Conservation (phyloP, 2,329 filamentous ascomycete species). For the Plenodomus lindquistii region DNA sequence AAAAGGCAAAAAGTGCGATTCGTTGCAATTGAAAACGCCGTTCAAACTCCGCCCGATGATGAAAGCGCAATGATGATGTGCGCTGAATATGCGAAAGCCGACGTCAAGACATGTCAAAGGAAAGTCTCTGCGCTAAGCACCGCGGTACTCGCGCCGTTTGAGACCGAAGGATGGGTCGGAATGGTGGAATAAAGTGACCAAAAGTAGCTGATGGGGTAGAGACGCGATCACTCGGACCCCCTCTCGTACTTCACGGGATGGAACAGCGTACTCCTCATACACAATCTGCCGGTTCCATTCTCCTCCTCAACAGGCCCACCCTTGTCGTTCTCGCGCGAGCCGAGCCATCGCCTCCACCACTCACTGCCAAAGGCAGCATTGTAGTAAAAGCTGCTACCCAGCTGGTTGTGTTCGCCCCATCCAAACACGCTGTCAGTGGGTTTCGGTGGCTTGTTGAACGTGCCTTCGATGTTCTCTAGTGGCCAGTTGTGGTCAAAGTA, state of each 20-base stretch:
- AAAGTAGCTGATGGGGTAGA: conserved; percentile 30
- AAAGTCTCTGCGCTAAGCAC: conserved; percentile 30
- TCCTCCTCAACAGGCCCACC: conserved; percentile 48
- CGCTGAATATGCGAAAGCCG: conserved; percentile 31
- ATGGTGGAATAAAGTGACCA: conserved; percentile 5
- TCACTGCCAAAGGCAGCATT: conserved; percentile 53
- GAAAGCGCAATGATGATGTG: conserved; percentile 14
- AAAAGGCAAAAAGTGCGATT: neutral
- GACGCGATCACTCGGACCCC: conserved; percentile 39
- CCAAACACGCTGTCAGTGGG: conserved; percentile 54
- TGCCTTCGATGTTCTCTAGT: conserved; percentile 50
- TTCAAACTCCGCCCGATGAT: conserved; percentile 41
- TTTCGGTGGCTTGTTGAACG: conserved; percentile 54
- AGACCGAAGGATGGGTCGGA: no score
- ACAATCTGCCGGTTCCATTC: conserved; percentile 52
- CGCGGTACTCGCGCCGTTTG: no score
- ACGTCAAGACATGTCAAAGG: no score
- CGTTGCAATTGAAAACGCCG: conserved; percentile 22
- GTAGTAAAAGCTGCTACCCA: conserved; percentile 57
- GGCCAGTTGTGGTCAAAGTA: conserved; percentile 78
- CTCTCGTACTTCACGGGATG: conserved; percentile 56
- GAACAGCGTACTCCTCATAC: conserved; percentile 50
- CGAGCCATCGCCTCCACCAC: conserved; percentile 56
- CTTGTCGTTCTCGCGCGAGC: conserved; percentile 51
- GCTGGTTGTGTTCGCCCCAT: conserved; percentile 57